Evolutionary conservation across 805 yeast genomes (phyloP), one percentile per base, ranked within the genome.

Genomic region (Saturnispora besseyi): DNA sequence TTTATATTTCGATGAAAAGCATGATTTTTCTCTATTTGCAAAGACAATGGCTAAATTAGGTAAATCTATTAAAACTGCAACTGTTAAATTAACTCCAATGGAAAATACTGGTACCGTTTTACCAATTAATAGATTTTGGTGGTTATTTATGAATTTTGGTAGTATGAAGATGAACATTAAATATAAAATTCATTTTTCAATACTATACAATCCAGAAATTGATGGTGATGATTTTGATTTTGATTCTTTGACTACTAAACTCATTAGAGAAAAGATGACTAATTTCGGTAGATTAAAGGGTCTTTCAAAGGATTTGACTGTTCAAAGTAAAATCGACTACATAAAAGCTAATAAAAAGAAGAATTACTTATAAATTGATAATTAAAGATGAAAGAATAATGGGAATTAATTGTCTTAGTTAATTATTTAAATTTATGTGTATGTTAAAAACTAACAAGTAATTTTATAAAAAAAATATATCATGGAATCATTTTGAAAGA

Each of bases 201-300:
- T 38, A 24, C 22, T 38, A 13, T 38, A 10, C 18, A 26, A 22
- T 22, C 13, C 40, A 15, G 8, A 9, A 18, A 24, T 3, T 11
- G 13, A 13, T 31, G 31, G 11, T 30, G 44, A 42, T 4, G 34
- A 31, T 5, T 36, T 24, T 24, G 30, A 22, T 22, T 24, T 28
- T 5, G 18, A n/a, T 24, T 21, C 33, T 11, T 29, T 52, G 5
- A 43, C 55, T 1, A 54, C 48, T 13, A 46, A 46, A 2, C 38
- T 51, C 4, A 33, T 63, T 11, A 59, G 68, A 38, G 60, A 58
- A 5, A 53, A 52, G 29, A 53, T 76, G 50, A 62, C 69, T 1
- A 72, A 69, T 37, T 70, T 67, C 30, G 84, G 84, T 30, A 71
- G 76, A 48, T 62, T 77, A 49, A 74, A 76, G 49, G 61, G 72